These are phyloP conservation scores for Exophiala aquamarina DNA, from an alignment of 2,329 filamentous ascomycete genomes.

Conservation along the genomic window DNA sequence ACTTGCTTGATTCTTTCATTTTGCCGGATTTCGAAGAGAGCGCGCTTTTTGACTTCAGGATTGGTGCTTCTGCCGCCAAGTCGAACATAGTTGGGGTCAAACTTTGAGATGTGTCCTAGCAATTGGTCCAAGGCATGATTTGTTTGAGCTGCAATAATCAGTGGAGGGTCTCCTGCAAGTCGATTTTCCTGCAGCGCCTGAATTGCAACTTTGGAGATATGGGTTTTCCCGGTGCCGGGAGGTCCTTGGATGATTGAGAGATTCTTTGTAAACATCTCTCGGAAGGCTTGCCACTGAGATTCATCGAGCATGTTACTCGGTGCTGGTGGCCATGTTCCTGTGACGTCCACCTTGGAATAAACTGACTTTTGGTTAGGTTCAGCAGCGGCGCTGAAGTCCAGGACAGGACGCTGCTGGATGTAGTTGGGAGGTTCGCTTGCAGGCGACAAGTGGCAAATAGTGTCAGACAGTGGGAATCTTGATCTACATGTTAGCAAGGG, in stretches of 20 bases:
- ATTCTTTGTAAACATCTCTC: constrained; percentile 68
- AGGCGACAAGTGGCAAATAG: constrained; percentile 40
- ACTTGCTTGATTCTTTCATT: constrained; percentile 34
- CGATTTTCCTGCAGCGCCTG: constrained; percentile 64
- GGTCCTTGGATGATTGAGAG: constrained; percentile 81
- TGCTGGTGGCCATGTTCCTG: constrained; percentile 54
- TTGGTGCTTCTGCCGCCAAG: constrained; percentile 71
- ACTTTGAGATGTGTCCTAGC: constrained; percentile 61
- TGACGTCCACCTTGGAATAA: constrained; percentile 53
- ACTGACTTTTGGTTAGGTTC: constrained; percentile 35
- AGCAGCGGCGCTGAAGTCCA: constrained; percentile 48
- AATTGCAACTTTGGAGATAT: constrained; percentile 72
- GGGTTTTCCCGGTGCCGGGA: constrained; percentile 78
- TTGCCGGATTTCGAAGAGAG: constrained; percentile 62
- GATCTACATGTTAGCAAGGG: constrained; percentile 9
- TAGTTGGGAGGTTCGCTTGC: constrained; percentile 54
- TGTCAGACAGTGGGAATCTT: constrained; percentile 46
- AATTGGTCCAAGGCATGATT: constrained; percentile 90
- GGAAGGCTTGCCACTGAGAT: constrained; percentile 69
- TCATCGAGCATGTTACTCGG: constrained; percentile 58
- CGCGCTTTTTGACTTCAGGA: constrained; percentile 63
- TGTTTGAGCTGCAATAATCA: constrained; percentile 81
- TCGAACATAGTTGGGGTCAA: constrained; percentile 63
- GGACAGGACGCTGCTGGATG: constrained; percentile 48
- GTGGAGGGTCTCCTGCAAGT: constrained; percentile 58